Percentiles rank a stretch among this genome's conserved stretches.
phyloP scores from a whole-genome alignment of 2,329 filamentous ascomycete genomes.

The Aspergillus sp. region DNA sequence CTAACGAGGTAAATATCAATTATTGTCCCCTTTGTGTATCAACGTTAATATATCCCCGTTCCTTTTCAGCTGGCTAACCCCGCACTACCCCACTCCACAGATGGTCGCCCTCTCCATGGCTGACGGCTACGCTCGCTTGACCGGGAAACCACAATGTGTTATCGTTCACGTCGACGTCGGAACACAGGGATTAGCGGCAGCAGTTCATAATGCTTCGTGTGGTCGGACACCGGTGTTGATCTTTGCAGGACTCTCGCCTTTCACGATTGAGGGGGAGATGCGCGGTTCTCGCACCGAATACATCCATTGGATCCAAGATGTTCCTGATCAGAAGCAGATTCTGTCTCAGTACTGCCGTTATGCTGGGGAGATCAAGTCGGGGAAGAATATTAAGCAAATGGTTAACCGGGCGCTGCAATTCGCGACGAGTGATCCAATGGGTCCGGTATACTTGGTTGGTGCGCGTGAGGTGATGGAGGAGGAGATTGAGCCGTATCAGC shows the following conservation, averaged over 20 bases:
- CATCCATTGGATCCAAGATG: slow-evolving; percentile 81
- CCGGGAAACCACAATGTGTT: slow-evolving; percentile 66
- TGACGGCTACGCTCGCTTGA: slow-evolving; percentile 69
- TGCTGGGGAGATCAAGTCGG: slow-evolving; percentile 72
- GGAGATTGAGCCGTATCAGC: slow-evolving; percentile 64
- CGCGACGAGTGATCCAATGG: slow-evolving; percentile 67
- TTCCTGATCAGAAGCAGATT: slow-evolving; percentile 74
- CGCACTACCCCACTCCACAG: slow-evolving; percentile 33
- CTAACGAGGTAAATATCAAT: slow-evolving; percentile 57
- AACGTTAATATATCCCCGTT: slow-evolving; percentile 1
- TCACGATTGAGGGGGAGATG: slow-evolving; percentile 70
- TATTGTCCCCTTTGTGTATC: slow-evolving; percentile 5
- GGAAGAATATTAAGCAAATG: slow-evolving; percentile 81
- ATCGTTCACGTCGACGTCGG: slow-evolving; percentile 78
- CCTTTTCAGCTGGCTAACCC: slow-evolving; percentile 6
- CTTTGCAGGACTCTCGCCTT: slow-evolving; percentile 71
- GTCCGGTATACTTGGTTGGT: slow-evolving; percentile 72
- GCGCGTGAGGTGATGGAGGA: slow-evolving; percentile 80
- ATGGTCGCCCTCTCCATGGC: slow-evolving; percentile 84
- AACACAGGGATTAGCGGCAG: slow-evolving; percentile 69
- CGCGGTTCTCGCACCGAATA: slow-evolving; percentile 73
- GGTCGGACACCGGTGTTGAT: slow-evolving; percentile 69
- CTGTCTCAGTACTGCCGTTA: slow-evolving; percentile 82
- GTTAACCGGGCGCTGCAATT: slow-evolving; percentile 80
- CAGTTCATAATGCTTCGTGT: slow-evolving; percentile 71